phyloP scores from a whole-genome alignment of 768 basidiomycete genomes.

The Termitomyces sp. region DNA sequence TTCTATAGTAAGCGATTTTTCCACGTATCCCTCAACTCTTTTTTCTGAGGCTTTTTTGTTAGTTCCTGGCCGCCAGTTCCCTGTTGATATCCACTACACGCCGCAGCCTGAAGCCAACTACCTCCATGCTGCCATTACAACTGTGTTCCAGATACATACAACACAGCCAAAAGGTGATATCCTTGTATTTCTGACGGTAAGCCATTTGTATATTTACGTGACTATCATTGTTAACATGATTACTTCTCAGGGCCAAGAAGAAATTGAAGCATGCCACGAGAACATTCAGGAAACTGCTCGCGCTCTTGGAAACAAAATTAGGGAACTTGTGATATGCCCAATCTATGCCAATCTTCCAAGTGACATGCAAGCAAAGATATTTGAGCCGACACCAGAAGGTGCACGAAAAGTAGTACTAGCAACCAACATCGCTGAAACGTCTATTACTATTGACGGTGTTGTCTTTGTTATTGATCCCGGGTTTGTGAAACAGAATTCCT shows the following conservation, averaged over 20 bases:
- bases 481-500: conserved; percentile 98
- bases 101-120: conserved; percentile 99
- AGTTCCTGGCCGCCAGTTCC: conserved; percentile 97
- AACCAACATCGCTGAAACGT: conserved; percentile 99
- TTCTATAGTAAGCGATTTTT: conserved; percentile 67
- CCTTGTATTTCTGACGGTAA: conserved; percentile 91
- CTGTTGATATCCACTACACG: conserved; percentile 98
- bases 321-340: conserved; percentile 91
- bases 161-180: conserved; percentile 98
- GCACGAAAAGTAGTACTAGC: conserved; percentile 97
- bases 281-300: conserved; percentile 93
- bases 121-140: conserved; percentile 96
- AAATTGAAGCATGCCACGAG: conserved; percentile 97
- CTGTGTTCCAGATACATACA: conserved; percentile 98
- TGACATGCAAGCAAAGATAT: conserved; percentile 99
- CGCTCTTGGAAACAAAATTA: conserved; percentile 92
- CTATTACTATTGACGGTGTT: conserved; percentile 98
- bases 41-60: conserved; percentile 9
- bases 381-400: conserved; percentile 96
- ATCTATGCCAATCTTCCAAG: conserved; percentile 99
- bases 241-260: conserved; percentile 82
- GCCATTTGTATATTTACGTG: conserved; percentile 15
- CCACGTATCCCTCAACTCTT: not conserved
- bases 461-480: conserved; percentile 99
- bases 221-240: not conserved